phyloP scores from a whole-genome alignment of 768 basidiomycete species.

The Boletus vinaceobasis region DNA sequence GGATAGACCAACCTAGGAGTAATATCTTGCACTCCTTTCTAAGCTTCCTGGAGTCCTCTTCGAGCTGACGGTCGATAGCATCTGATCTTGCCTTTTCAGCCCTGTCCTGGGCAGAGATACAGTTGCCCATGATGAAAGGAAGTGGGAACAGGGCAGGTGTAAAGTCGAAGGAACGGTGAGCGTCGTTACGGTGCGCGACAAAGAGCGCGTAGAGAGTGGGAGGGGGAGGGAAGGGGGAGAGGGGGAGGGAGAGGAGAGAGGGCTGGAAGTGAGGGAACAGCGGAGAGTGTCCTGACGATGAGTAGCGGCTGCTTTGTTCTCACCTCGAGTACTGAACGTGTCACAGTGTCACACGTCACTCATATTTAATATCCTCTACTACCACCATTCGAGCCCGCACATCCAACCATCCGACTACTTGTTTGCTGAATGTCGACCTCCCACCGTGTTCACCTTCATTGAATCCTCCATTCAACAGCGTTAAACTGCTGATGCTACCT shows the following conservation, averaged over 20 bases:
- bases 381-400: background rate
- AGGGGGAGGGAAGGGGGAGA: too few species aligned
- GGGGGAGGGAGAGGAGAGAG: background rate
- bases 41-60: constrained; percentile 79
- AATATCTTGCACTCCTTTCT: constrained; percentile 92
- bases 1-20: constrained; percentile 65
- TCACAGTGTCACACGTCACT: constrained; percentile 24
- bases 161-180: background rate
- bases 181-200: background rate
- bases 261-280: constrained; percentile 6
- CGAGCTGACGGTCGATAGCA: constrained; percentile 77
- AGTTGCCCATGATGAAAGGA: constrained; percentile 58
- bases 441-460: background rate
- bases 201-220: background rate
- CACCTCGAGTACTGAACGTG: constrained; percentile 13
- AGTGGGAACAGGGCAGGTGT: background rate
- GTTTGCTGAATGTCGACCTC: background rate
- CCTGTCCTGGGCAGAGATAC: constrained; percentile 54
- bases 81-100: constrained; percentile 62
- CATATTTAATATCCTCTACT: background rate
- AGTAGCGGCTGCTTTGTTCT: constrained; percentile 23
- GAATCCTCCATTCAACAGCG: too few species aligned
- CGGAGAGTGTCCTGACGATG: constrained; percentile 10
- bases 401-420: background rate
- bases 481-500: too few species aligned